Evolutionary conservation across 1,139 yeast genomes (phyloP).

Genomic region (Eremothecium gossypii): DNA sequence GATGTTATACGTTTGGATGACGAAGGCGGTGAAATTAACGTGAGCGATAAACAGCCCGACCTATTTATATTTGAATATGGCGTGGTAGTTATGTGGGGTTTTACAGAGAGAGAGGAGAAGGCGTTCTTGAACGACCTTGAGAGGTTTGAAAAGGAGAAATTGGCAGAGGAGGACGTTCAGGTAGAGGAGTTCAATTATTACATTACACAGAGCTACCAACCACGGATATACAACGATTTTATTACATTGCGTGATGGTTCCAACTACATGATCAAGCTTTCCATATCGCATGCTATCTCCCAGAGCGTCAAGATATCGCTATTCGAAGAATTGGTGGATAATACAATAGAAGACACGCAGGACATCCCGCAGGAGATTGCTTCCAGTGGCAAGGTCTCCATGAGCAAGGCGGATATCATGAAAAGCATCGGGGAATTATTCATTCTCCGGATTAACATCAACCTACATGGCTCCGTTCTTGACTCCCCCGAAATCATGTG

Average conservation of each 20-base stretch:
- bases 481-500: constrained; percentile 98
- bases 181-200: constrained; percentile 91
- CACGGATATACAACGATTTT: constrained; percentile 89
- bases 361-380: constrained; percentile 96
- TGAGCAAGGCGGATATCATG: constrained; percentile 92
- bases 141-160: constrained; percentile 80
- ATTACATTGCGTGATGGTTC: constrained; percentile 85
- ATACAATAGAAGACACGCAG: constrained; percentile 92
- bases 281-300: constrained; percentile 85
- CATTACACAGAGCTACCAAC: constrained; percentile 86
- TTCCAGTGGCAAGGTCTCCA: constrained; percentile 84
- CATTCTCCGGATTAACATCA: constrained; percentile 80
- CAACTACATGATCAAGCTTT: constrained; percentile 80
- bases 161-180: constrained; percentile 85
- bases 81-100: constrained; percentile 93
- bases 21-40: constrained; percentile 90
- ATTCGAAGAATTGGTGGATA: constrained; percentile 90
- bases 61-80: constrained; percentile 89
- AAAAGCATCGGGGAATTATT: constrained; percentile 92
- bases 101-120: constrained; percentile 71
- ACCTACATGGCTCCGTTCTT: constrained; percentile 86
- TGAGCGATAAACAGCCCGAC: constrained; percentile 63
- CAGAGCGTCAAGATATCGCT: constrained; percentile 90
- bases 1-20: constrained; percentile 68
- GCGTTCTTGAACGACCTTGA: constrained; percentile 77